Evolutionary conservation across 1,284 basidiomycete genomes (phyloP), one percentile per base, ranked within the genome.

Genomic region (Dichomitus squalens): DNA sequence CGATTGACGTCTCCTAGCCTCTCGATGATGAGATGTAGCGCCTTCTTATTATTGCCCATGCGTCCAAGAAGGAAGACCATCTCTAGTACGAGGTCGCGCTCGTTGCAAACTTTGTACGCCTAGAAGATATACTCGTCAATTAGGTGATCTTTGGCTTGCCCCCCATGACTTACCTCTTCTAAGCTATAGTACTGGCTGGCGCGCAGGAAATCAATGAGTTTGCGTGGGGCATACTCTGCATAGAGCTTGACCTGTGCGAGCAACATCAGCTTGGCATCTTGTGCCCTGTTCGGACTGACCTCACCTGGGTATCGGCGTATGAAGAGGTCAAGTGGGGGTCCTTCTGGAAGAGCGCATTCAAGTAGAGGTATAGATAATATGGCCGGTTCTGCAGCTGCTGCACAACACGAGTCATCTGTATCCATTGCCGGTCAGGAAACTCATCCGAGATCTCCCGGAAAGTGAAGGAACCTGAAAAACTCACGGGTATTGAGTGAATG

Each of bases 11-110:
- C 96, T 0, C 91, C 94, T 2, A 99, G 79, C 12, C 95, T 83
- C 70, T 98, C 95, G 60, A 99, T 98, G 66, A 99, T 98, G 27
- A 99, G 82, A 57, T 89, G 92, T 58, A 99, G 75, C 0, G 97
- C 97, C 66, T 93, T 84, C 76, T 94, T 96, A 73, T 98, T 98
- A 73, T 98, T 93, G 6, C 97, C 97, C 90, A 98, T 98, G 9
- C 94, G 86, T 0, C 97, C 97, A 0, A 99, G 86, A 0, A 99
- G 80, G 77, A 98, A 99, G 7, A 99, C 96, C 92, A 97, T 97
- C 75, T 99, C 97, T 0, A 88, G 87, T 0, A 99, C 95, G 39
- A 94, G 84, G 68, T 96, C 95, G 36, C 87, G 84, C 58, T 88
- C 83, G 66, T 88, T 86, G 71, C 95, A 98, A 16, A 95, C 86